phyloP scores from a whole-genome alignment of 805 yeast genomes.

The Pichia ethanolica region DNA sequence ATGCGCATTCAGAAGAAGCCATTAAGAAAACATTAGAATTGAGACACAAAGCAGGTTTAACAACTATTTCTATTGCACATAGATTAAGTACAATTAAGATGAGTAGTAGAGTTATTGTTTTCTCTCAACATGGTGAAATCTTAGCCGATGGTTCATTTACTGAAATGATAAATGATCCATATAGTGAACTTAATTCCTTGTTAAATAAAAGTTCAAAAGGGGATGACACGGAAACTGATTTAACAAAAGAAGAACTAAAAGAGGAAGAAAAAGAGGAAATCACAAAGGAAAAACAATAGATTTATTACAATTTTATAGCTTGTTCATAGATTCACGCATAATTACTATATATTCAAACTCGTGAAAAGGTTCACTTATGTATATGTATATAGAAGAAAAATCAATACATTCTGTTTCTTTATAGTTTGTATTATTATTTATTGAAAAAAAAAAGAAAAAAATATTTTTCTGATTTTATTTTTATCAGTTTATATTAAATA shows the following conservation, averaged over 20 bases:
- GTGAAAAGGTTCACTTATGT: no score
- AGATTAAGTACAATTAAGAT: conserved; percentile 80
- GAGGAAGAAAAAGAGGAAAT: background rate
- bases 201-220: conserved; percentile 27
- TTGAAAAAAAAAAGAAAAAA: no score
- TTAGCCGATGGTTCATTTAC: conserved; percentile 62
- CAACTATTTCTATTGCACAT: conserved; percentile 88
- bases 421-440: no score
- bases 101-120: conserved; percentile 73
- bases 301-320: no score
- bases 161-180: conserved; percentile 39
- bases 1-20: conserved; percentile 78
- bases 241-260: conserved; percentile 2
- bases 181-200: conserved; percentile 38
- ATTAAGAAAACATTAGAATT: conserved; percentile 65
- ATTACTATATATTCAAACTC: no score
- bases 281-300: no score
- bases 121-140: conserved; percentile 61
- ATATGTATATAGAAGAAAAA: no score
- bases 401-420: no score
- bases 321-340: background rate
- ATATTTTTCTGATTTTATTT: no score
- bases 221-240: conserved; percentile 20
- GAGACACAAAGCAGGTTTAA: conserved; percentile 49
- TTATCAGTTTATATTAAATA: no score